phyloP scores from a whole-genome alignment of 2,329 filamentous ascomycete species.

The Colletotrichum incanum region DNA sequence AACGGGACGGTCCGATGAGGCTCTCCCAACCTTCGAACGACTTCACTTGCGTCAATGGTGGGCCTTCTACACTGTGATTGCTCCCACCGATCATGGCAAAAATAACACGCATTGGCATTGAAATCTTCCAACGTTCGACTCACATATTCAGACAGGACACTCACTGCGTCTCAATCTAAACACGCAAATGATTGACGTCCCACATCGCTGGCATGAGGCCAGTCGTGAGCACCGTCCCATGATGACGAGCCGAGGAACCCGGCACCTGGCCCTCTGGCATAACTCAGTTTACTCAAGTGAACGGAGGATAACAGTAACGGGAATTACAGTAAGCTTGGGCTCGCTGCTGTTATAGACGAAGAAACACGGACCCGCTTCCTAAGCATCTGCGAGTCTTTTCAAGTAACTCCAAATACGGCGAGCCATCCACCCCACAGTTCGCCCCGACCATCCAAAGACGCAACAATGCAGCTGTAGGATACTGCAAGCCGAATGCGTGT shows the following conservation, averaged over 20 bases:
- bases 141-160: not conserved
- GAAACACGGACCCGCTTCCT: not conserved
- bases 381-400: no score
- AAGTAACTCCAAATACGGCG: no score
- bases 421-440: no score
- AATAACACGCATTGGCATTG: no score
- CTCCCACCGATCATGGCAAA: no score
- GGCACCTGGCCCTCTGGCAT: not conserved
- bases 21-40: not conserved
- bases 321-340: not conserved
- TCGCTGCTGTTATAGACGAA: not conserved
- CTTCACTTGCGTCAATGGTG: not conserved
- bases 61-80: not conserved
- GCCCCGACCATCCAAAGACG: no score
- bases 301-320: not conserved
- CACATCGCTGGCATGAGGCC: not conserved
- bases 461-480: no score
- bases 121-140: not conserved
- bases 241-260: not conserved
- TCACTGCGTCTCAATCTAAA: not conserved
- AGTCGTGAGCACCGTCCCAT: not conserved
- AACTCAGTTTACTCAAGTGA: not conserved
- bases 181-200: not conserved
- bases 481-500: no score
- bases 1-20: constrained; percentile 4